Evolutionary conservation across 1,284 basidiomycete genomes (phyloP).

Genomic region (Somion occarium): DNA sequence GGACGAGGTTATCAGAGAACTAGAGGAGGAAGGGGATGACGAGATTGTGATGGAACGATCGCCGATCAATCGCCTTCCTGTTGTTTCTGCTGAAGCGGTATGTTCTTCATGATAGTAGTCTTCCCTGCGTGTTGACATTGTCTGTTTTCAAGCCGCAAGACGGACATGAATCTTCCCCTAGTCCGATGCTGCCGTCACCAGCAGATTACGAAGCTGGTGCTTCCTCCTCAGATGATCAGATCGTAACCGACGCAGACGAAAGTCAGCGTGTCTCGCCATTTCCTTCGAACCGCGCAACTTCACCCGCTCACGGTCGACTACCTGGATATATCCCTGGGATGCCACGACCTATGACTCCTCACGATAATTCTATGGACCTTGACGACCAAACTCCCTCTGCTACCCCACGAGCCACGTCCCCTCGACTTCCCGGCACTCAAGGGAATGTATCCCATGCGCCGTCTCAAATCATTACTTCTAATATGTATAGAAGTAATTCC

Average conservation of each 20-base stretch:
- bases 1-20: constrained; percentile 66
- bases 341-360: constrained; percentile 82
- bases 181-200: constrained; percentile 14
- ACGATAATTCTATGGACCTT: constrained; percentile 51
- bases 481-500: constrained; percentile 46
- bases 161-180: constrained; percentile 13
- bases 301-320: constrained; percentile 52
- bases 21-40: constrained; percentile 55
- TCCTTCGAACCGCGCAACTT: constrained; percentile 37
- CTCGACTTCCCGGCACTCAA: constrained; percentile 33
- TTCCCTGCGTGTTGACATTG: constrained; percentile 6
- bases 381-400: constrained; percentile 70
- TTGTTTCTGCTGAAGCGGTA: constrained; percentile 8
- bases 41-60: constrained; percentile 70
- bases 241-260: constrained; percentile 36
- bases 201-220: constrained; percentile 49
- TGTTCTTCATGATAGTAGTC: constrained; percentile 11
- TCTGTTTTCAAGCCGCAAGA: constrained; percentile 9
- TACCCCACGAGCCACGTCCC: constrained; percentile 73
- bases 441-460: constrained; percentile 29
- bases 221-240: constrained; percentile 55
- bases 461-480: constrained; percentile 30
- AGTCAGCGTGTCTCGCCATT: constrained; percentile 44
- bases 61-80: constrained; percentile 36
- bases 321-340: constrained; percentile 86